Evolutionary conservation across 371 early-diverging fungal species (phyloP).

Genomic region (Mucor plumbeus): DNA sequence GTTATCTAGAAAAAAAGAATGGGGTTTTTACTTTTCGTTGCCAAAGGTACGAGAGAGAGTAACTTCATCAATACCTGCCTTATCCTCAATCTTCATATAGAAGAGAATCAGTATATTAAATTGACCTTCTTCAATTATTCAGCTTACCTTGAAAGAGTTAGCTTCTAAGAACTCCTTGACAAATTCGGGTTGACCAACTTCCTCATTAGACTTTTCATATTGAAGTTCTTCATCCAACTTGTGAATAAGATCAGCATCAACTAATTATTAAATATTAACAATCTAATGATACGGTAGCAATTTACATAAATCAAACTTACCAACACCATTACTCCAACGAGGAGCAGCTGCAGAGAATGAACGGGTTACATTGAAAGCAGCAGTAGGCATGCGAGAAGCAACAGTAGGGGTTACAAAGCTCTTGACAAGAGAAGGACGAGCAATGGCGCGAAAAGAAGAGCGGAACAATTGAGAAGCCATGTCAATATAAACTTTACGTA

Average conservation of each 20-base stretch:
- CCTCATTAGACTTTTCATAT: slow-evolving; percentile 79
- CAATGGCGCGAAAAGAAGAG: slow-evolving; percentile 42
- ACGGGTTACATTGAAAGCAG: slow-evolving; percentile 32
- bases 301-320: slow-evolving; percentile 24
- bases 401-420: slow-evolving; percentile 20
- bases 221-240: slow-evolving; percentile 80
- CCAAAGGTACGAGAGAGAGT: slow-evolving; percentile 84
- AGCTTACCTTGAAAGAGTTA: slow-evolving; percentile 75
- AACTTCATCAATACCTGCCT: slow-evolving; percentile 83
- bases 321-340: slow-evolving; percentile 42
- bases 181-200: slow-evolving; percentile 68
- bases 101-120: neutral
- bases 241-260: slow-evolving; percentile 73
- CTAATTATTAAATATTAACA: slow-evolving; percentile 23
- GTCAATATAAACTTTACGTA: neutral
- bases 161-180: slow-evolving; percentile 77
- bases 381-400: slow-evolving; percentile 24
- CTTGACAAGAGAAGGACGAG: slow-evolving; percentile 35
- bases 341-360: slow-evolving; percentile 34
- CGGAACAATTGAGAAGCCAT: slow-evolving; percentile 52
- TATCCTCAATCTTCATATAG: slow-evolving; percentile 72
- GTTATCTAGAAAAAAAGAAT: neutral
- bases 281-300: neutral
- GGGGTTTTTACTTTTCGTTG: slow-evolving; percentile 80
- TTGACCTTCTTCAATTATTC: neutral